Conservation (phyloP, 768 basidiomycete genomes). For the Terana coerulea region DNA sequence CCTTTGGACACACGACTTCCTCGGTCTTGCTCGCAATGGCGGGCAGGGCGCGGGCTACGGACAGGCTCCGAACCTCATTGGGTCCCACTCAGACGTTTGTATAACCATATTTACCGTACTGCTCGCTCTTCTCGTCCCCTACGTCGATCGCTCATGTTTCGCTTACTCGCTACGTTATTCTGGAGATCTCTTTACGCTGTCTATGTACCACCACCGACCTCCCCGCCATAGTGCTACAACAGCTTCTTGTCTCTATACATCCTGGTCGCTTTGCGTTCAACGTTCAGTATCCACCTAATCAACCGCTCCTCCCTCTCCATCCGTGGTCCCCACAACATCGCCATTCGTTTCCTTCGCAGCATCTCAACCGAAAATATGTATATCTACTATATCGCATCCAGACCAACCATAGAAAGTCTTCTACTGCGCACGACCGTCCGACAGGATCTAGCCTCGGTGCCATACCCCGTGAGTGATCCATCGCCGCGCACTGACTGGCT, state of each 20-base stretch:
- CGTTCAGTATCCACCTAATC: slow-evolving; percentile 14
- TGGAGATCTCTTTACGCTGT: slow-evolving; percentile 19
- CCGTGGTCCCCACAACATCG: background rate
- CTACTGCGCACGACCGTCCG: no score
- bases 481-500: no score
- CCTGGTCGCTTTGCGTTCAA: slow-evolving; percentile 9
- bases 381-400: background rate
- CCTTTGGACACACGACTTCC: background rate
- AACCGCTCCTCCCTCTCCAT: slow-evolving; percentile 4
- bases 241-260: slow-evolving; percentile 16
- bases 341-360: background rate
- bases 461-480: background rate
- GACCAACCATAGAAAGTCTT: background rate
- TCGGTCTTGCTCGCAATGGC: background rate
- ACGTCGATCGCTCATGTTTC: slow-evolving; percentile 15
- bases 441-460: no score
- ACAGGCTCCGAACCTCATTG: slow-evolving; percentile 11
- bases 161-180: slow-evolving; percentile 22
- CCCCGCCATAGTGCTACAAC: slow-evolving; percentile 26
- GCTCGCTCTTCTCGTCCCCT: slow-evolving; percentile 15
- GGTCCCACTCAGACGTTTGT: slow-evolving; percentile 16
- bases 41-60: slow-evolving; percentile 1
- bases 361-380: slow-evolving; percentile 1
- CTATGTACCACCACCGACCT: slow-evolving; percentile 27
- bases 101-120: slow-evolving; percentile 23